Conservation (phyloP, 2,329 filamentous ascomycete species). For the Fonsecaea nubica region DNA sequence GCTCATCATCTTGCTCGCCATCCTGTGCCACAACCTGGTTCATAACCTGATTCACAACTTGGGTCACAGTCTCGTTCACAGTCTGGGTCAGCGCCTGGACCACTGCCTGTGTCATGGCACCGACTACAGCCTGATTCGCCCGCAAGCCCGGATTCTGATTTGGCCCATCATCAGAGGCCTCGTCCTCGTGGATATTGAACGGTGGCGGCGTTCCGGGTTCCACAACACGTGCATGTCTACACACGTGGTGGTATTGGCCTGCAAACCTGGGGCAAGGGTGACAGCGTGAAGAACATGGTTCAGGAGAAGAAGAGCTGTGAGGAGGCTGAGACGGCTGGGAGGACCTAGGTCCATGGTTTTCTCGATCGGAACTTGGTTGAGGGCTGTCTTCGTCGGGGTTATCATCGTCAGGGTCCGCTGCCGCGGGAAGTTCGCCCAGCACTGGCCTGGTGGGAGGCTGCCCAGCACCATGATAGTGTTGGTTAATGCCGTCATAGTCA, state of each 20-base stretch:
- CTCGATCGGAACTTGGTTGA: constrained; percentile 1
- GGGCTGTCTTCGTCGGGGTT: neutral
- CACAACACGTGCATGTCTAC: neutral
- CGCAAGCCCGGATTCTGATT: neutral
- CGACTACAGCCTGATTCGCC: neutral
- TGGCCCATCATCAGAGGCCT: neutral
- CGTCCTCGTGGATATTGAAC: neutral
- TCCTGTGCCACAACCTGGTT: too few species aligned
- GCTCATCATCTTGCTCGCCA: too few species aligned
- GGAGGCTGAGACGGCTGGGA: neutral
- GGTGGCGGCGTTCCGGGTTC: neutral
- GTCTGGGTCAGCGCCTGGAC: too few species aligned
- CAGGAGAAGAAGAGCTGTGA: neutral
- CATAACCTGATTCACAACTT: too few species aligned
- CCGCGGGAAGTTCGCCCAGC: neutral
- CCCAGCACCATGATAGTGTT: neutral
- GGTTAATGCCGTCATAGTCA: neutral
- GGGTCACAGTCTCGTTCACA: too few species aligned
- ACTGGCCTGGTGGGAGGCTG: neutral
- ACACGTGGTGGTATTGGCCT: constrained; percentile 31
- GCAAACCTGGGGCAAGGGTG: constrained; percentile 29
- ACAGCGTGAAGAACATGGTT: constrained; percentile 3
- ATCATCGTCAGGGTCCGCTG: neutral
- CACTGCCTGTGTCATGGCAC: too few species aligned
- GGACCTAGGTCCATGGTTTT: neutral